Base-by-base conservation (phyloP, 2,329 filamentous ascomycete genomes). In the Pseudogymnoascus sp. region DNA sequence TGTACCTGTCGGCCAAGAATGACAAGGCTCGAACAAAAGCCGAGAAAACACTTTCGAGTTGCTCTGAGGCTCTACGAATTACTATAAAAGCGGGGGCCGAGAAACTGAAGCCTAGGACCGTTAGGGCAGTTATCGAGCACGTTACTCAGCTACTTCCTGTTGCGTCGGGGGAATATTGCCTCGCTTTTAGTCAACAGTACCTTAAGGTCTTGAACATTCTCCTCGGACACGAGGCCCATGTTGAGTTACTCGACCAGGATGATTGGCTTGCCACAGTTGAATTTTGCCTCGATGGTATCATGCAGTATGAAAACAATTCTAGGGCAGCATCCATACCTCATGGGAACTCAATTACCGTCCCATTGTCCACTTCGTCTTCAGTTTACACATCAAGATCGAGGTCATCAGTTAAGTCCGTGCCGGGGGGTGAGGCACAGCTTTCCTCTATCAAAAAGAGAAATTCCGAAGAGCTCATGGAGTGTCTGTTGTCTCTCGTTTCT, bases 101-200 rank as follows among this genome's bases (percentile, higher is more conserved):
- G 18, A 87, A 82, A 64, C 74, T 97, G 65, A 88, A 86, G 69
- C 79, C 80, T 64, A 95, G 91, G 72, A 93, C 92, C 0, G 79
- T 93, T n/a, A 82, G 87, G 67, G 84, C 88, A 5, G 77, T 97
- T 13, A 79, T 96, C 66, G 86, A 91, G 66, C 92, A 96, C 74
- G 87, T 97, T 64, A 87, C 85, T 2, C 86, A 96, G 66, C 85
- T 86, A 15, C 78, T 96, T 3, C 83, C 86, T 1, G 81, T 78
- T 13, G 73, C 80, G 1, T 82, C 86, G 61, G 85, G 85, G 12
- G 80, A 78, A 1, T 83, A 88, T 61, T 85, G 90, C 65, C 80
- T 86, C 62, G 87, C 88, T 10, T 79, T 99, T 4, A 76, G 86
- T 25, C 80, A 86, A 58, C 86, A 94, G 70, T 96, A 97, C 72